These are phyloP conservation scores for Penstemon barbatus DNA, from an alignment of 257 asterid species.

Conservation along the genomic window DNA sequence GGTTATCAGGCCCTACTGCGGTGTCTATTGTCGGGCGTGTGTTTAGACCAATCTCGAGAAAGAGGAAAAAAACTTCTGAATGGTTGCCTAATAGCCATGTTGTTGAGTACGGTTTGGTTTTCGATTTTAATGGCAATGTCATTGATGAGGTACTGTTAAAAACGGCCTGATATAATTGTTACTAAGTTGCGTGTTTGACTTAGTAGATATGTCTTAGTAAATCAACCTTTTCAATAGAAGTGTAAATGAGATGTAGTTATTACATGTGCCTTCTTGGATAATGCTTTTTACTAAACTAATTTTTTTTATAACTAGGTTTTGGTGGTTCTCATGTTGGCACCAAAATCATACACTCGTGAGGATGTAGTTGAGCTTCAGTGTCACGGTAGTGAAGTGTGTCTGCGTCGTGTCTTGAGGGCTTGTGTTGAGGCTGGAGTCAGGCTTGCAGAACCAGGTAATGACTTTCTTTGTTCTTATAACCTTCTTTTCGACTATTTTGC, in stretches of 20 bases:
- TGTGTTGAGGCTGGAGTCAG: constrained; percentile 92
- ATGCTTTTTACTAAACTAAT: not conserved
- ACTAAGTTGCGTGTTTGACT: not conserved
- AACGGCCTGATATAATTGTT: not conserved
- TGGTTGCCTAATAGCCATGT: constrained; percentile 85
- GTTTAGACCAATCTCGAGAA: constrained; percentile 57
- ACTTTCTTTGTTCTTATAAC: not conserved
- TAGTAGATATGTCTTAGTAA: not conserved
- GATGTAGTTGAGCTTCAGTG: constrained; percentile 97
- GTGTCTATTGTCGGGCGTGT: constrained; percentile 62
- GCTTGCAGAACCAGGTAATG: constrained; percentile 91
- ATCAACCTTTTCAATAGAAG: too few species aligned
- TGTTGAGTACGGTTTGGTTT: constrained; percentile 75
- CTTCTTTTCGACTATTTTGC: not conserved
- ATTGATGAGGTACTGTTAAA: constrained; percentile 74
- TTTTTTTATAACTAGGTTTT: constrained; percentile 54
- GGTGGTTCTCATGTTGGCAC: constrained; percentile 89
- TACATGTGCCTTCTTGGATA: constrained; percentile 1
- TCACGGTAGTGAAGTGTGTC: constrained; percentile 91
- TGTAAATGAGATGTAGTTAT: not conserved
- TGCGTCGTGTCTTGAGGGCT: constrained; percentile 81
- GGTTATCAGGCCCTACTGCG: constrained; percentile 79
- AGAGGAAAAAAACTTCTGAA: constrained; percentile 43
- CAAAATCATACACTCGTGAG: constrained; percentile 93
- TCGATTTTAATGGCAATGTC: constrained; percentile 62